A percentile compares a stretch with the other conserved stretches of the same genome.
phyloP scores from a whole-genome alignment of 768 basidiomycete species.

The Mycena galericulata region DNA sequence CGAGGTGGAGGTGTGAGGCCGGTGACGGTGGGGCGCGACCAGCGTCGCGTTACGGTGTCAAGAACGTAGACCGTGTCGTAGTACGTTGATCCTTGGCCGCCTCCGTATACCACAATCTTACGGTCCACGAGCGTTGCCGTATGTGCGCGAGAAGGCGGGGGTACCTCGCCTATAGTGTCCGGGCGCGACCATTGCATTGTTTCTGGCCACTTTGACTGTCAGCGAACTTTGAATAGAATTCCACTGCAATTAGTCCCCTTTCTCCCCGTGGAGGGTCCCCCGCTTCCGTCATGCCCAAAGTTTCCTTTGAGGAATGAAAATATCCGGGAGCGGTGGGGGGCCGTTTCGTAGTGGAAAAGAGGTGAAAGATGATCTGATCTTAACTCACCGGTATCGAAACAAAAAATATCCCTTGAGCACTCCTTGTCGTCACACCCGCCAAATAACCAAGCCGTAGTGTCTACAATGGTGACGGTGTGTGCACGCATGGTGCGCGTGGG shows the following conservation, averaged over 20 bases:
- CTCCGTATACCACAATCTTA: conserved; percentile 87
- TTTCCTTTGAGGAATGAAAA: too few relatives aligned
- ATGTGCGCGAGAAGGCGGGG: conserved; percentile 89
- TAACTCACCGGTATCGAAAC: conserved; percentile 82
- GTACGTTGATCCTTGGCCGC: conserved; percentile 85
- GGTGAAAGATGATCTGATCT: background rate
- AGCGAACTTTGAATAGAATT: background rate
- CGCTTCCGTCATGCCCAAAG: too few relatives aligned
- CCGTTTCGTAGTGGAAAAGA: background rate
- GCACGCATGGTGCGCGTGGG: conserved; percentile 81
- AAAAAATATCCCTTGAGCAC: conserved; percentile 81
- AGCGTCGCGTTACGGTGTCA: conserved; percentile 79
- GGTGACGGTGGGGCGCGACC: conserved; percentile 64
- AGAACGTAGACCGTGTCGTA: conserved; percentile 87
- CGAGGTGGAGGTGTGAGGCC: conserved; percentile 70
- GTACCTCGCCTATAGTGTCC: conserved; percentile 79
- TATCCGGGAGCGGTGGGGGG: too few relatives aligned
- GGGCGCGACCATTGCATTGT: conserved; percentile 92
- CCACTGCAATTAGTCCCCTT: too few relatives aligned
- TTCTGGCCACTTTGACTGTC: conserved; percentile 56
- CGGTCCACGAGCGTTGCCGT: conserved; percentile 87
- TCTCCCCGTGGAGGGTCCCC: too few relatives aligned
- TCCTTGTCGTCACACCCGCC: conserved; percentile 90
- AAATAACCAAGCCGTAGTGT: conserved; percentile 86
- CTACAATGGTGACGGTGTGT: conserved; percentile 87